Conservation (phyloP, 345 rosid species). For the Citrus hindsii region DNA sequence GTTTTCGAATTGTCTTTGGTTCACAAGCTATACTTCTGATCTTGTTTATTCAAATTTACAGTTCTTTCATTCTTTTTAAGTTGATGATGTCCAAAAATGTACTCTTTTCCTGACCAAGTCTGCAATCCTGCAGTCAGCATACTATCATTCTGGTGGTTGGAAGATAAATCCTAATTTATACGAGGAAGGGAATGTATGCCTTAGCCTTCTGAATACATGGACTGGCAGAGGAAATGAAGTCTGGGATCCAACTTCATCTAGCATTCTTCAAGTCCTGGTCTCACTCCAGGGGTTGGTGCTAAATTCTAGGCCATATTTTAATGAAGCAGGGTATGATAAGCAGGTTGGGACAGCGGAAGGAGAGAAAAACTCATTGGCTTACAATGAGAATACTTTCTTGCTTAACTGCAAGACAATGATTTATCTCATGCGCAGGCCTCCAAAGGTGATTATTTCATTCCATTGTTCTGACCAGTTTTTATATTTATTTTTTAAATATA, state of each 20-base stretch:
- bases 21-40: background rate
- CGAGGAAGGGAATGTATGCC: slow-evolving; percentile 98
- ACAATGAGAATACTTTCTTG: slow-evolving; percentile 90
- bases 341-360: slow-evolving; percentile 96
- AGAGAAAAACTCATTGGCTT: slow-evolving; percentile 87
- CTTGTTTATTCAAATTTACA: background rate
- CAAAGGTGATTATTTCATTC: slow-evolving; percentile 53
- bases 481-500: background rate
- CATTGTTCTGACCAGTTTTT: background rate
- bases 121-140: slow-evolving; percentile 65
- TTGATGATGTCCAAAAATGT: background rate
- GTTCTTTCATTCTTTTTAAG: background rate
- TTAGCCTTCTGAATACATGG: slow-evolving; percentile 98
- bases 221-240: slow-evolving; percentile 95
- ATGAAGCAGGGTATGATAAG: slow-evolving; percentile 97
- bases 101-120: slow-evolving; percentile 7
- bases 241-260: slow-evolving; percentile 89
- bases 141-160: slow-evolving; percentile 99
- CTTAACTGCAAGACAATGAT: slow-evolving; percentile 94
- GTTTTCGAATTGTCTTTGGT: background rate
- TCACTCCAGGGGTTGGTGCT: slow-evolving; percentile 97
- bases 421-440: slow-evolving; percentile 85
- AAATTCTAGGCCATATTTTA: slow-evolving; percentile 95
- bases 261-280: slow-evolving; percentile 98
- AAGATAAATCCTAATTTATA: slow-evolving; percentile 91